These are phyloP conservation scores for Houttuynia cordata DNA, from an alignment of 164 flowering plant genomes.

Conservation along the genomic window DNA sequence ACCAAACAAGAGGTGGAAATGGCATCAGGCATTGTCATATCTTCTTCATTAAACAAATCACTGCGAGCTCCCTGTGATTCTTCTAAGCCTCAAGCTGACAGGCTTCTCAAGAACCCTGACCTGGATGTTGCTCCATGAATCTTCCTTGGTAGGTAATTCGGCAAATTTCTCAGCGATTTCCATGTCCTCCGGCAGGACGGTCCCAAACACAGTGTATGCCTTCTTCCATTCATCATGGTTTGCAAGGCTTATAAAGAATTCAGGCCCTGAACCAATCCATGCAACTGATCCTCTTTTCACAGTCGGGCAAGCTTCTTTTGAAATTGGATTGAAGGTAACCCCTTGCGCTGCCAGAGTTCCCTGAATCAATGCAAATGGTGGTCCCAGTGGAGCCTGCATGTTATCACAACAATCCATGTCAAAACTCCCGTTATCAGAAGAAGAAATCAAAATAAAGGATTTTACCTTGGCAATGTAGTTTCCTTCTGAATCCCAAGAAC, in stretches of 20 bases:
- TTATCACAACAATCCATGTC: not conserved
- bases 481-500: slow-evolving; percentile 74
- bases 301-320: slow-evolving; percentile 55
- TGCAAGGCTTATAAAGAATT: slow-evolving; percentile 87
- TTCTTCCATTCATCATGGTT: slow-evolving; percentile 77
- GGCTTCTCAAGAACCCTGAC: slow-evolving; percentile 65
- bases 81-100: slow-evolving; percentile 35
- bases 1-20: too few relatives aligned
- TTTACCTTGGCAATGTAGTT: slow-evolving; percentile 72
- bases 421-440: not conserved
- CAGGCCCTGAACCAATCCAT: slow-evolving; percentile 92
- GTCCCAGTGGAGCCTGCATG: slow-evolving; percentile 70
- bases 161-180: slow-evolving; percentile 64
- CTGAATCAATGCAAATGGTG: slow-evolving; percentile 90
- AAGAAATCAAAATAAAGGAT: not conserved
- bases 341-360: slow-evolving; percentile 79
- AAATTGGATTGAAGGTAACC: slow-evolving; percentile 32
- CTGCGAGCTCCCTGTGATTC: slow-evolving; percentile 16
- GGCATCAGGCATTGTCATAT: too few relatives aligned
- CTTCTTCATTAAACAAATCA: not conserved
- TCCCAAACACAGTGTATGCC: slow-evolving; percentile 70
- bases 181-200: slow-evolving; percentile 83
- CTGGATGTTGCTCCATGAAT: slow-evolving; percentile 55
- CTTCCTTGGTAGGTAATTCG: slow-evolving; percentile 46
- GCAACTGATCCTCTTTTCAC: slow-evolving; percentile 83